These are phyloP conservation scores for Kwoniella sp. DNA, from an alignment of 768 basidiomycete genomes.

Conservation along the genomic window DNA sequence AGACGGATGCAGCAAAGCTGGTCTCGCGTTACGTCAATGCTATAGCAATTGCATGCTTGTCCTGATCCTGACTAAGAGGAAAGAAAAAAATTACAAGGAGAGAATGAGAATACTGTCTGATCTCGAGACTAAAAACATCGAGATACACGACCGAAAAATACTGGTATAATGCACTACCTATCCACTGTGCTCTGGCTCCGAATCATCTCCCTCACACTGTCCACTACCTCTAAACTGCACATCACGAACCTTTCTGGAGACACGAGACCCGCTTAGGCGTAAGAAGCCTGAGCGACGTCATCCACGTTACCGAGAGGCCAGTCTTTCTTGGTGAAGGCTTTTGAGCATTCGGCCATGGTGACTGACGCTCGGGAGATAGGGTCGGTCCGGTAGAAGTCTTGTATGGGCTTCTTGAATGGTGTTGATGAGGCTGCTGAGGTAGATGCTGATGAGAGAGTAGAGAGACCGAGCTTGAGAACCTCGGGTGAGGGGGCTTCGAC, in stretches of 20 bases:
- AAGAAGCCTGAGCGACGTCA: slow-evolving; percentile 46
- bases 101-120: not conserved
- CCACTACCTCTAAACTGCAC: not conserved
- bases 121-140: no score
- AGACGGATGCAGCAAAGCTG: no score
- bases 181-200: not conserved
- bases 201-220: not conserved
- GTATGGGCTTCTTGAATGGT: slow-evolving; percentile 75
- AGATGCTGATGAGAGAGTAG: slow-evolving; percentile 63
- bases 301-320: slow-evolving; percentile 41
- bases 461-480: slow-evolving; percentile 71
- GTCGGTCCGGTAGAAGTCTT: slow-evolving; percentile 96
- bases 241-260: not conserved
- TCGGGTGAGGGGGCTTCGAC: slow-evolving; percentile 75
- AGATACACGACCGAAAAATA: no score
- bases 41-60: slow-evolving; percentile 3
- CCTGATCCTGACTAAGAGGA: not conserved
- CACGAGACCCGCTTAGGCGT: slow-evolving; percentile 20
- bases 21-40: not conserved
- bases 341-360: slow-evolving; percentile 92
- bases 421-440: slow-evolving; percentile 37
- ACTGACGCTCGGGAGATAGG: slow-evolving; percentile 89
- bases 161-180: not conserved
- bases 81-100: not conserved
- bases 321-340: slow-evolving; percentile 70